phyloP scores from a whole-genome alignment of 208 protist species.

The Vickermania ingenoplastis region DNA sequence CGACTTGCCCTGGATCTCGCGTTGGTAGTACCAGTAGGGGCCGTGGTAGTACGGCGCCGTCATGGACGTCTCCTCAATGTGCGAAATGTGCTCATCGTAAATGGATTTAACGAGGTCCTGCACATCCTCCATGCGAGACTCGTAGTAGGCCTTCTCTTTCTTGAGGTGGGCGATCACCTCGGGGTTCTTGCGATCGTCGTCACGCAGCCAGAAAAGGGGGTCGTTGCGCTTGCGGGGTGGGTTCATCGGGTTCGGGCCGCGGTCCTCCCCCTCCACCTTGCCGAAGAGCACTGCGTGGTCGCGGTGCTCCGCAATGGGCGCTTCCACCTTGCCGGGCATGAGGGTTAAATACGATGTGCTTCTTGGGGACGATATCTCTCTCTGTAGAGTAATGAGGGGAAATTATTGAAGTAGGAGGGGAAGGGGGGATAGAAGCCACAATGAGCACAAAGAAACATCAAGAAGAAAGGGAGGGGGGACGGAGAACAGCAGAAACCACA shows the following conservation, averaged over 20 bases:
- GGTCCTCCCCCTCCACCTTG: conserved; percentile 73
- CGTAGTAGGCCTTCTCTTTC: conserved; percentile 72
- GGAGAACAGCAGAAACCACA: no score
- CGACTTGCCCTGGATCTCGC: conserved; percentile 67
- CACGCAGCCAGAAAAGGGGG: conserved; percentile 79
- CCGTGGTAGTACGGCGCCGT: conserved; percentile 60
- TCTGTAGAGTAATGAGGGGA: conserved; percentile 7
- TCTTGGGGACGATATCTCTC: no score
- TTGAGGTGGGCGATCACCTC: conserved; percentile 77
- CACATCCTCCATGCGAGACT: conserved; percentile 51
- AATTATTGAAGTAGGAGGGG: conserved; percentile 6
- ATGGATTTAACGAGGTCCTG: conserved; percentile 42
- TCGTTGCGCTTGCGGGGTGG: conserved; percentile 64
- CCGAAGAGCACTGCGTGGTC: conserved; percentile 70
- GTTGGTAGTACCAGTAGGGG: conserved; percentile 75
- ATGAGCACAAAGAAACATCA: background rate
- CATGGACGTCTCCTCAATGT: conserved; percentile 81
- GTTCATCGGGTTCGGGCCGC: conserved; percentile 78
- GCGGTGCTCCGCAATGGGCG: conserved; percentile 50
- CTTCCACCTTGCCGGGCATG: conserved; percentile 6
- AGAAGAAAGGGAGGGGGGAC: background rate
- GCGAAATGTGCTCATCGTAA: conserved; percentile 79
- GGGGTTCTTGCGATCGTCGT: conserved; percentile 56
- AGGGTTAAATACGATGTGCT: conserved; percentile 6
- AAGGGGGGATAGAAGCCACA: background rate